Percentiles rank a stretch among this genome's conserved stretches.
Conservation (phyloP, 805 yeast genomes). For the Ogataea allantospora region DNA sequence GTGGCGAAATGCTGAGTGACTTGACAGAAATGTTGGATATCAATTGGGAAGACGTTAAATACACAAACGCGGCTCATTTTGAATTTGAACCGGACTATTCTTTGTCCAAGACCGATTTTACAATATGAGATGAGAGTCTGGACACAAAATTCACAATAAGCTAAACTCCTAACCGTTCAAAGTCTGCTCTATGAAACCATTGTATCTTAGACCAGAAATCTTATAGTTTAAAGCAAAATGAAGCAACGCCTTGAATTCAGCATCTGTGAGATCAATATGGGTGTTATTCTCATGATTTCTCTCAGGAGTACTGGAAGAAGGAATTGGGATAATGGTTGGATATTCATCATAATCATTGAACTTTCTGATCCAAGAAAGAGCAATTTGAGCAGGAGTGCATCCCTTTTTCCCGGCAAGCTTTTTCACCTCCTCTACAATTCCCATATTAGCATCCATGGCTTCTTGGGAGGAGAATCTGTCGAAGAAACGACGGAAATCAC, state of each 20-base stretch:
- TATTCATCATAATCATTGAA: conserved; percentile 38
- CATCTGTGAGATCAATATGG: conserved; percentile 46
- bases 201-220: conserved; percentile 46
- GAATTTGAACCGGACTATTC: too few relatives aligned
- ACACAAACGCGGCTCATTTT: too few relatives aligned
- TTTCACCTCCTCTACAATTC: conserved; percentile 48
- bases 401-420: conserved; percentile 46
- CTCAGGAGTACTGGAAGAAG: conserved; percentile 62
- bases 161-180: too few relatives aligned
- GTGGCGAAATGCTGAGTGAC: too few relatives aligned
- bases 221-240: conserved; percentile 40
- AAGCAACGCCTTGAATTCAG: conserved; percentile 54
- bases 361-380: conserved; percentile 64
- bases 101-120: too few relatives aligned
- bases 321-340: conserved; percentile 72
- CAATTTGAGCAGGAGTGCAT: conserved; percentile 61
- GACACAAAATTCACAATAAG: too few relatives aligned
- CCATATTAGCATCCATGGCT: conserved; percentile 47
- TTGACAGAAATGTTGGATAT: too few relatives aligned
- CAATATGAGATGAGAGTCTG: too few relatives aligned
- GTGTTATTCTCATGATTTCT: conserved; percentile 64
- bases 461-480: conserved; percentile 64
- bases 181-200: conserved; percentile 12
- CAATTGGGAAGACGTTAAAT: too few relatives aligned
- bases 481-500: conserved; percentile 49